Evolutionary conservation across 2,329 filamentous ascomycete species (phyloP), one percentile per base, ranked within the genome.

Genomic region (Fusarium siculi): DNA sequence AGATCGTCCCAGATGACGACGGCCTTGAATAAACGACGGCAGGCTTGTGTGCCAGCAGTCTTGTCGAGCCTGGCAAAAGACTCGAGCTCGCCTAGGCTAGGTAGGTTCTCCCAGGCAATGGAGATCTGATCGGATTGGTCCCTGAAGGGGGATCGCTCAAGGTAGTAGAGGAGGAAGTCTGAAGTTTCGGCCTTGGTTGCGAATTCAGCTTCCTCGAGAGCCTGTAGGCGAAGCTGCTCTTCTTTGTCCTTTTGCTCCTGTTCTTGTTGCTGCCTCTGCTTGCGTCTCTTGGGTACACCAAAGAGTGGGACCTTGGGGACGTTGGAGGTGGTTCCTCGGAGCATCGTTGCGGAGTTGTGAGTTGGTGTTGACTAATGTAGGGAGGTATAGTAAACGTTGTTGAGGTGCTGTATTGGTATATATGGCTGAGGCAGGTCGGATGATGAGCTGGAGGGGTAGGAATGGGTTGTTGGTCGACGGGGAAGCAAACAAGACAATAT

Each of bases 1-100:
- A 83, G 76, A 43, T 82, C 79, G 61, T 83, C 81, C 81, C 81
- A 83, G 40, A 83, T 79, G 43, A 83, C 81, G 16, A 79, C 79
- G 32, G 81, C 81, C 68, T 81, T 82, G 79, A 83, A 83, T 9
- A 82, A 74, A 19, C 79, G 77, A 39, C 81, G 77, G 68, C 81
- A 82, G 43, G 79, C 80, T 42, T 78, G 77, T 7, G 81, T 83
- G 63, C 81, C 81, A 44, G 82, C 78, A 43, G 77, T 77, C 63
- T 81, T 79, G 61, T 79, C 74, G 46, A 83, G 75, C 28, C 68
- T 58, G 36, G 80, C 81, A 47, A 78, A 82, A 12, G 77, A 72
- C 52, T 79, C 76, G 36, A 83, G 79, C 68, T 81, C 79, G 34
- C 79, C 72, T 68, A 82, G 79, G 57, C 78, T 77, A 19, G 81